Percentiles rank a stretch among this genome's conserved stretches.
These are phyloP conservation scores for Hypoxylon sp. DNA, from an alignment of 2,329 filamentous ascomycete genomes.

Conservation along the genomic window DNA sequence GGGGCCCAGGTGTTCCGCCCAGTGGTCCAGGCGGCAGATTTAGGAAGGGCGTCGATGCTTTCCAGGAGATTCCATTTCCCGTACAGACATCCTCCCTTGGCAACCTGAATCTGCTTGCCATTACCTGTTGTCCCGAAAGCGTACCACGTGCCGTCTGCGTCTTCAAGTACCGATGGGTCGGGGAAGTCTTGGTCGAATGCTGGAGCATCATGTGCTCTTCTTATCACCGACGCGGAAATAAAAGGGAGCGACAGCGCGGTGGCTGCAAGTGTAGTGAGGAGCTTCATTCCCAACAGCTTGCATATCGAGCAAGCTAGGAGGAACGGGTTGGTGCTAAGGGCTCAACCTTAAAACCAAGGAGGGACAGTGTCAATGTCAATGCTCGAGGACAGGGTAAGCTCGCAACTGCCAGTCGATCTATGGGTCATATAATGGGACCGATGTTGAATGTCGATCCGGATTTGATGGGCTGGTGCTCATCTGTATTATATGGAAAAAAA, in stretches of 20 bases:
- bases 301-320: conserved; percentile 28
- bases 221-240: conserved; percentile 29
- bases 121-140: conserved; percentile 70
- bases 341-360: conserved; percentile 37
- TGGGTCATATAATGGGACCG: conserved; percentile 35
- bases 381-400: conserved; percentile 6
- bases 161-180: conserved; percentile 67
- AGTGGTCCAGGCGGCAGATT: conserved; percentile 67
- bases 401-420: conserved; percentile 28
- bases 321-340: conserved; percentile 18
- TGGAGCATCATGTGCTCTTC: conserved; percentile 34
- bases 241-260: conserved; percentile 37
- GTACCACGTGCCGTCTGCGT: conserved; percentile 66
- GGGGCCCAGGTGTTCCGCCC: conserved; percentile 72
- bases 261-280: conserved; percentile 39
- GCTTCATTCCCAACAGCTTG: conserved; percentile 39
- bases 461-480: conserved; percentile 16
- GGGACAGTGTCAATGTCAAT: conserved; percentile 16
- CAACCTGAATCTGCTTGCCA: conserved; percentile 68
- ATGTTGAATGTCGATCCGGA: conserved; percentile 36
- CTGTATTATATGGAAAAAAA: conserved; percentile 37
- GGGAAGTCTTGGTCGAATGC: conserved; percentile 64
- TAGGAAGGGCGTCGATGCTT: conserved; percentile 69
- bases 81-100: conserved; percentile 63
- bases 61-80: conserved; percentile 64